Evolutionary conservation across 768 basidiomycete genomes (phyloP).

Genomic region (Nevesoporus exiguus): DNA sequence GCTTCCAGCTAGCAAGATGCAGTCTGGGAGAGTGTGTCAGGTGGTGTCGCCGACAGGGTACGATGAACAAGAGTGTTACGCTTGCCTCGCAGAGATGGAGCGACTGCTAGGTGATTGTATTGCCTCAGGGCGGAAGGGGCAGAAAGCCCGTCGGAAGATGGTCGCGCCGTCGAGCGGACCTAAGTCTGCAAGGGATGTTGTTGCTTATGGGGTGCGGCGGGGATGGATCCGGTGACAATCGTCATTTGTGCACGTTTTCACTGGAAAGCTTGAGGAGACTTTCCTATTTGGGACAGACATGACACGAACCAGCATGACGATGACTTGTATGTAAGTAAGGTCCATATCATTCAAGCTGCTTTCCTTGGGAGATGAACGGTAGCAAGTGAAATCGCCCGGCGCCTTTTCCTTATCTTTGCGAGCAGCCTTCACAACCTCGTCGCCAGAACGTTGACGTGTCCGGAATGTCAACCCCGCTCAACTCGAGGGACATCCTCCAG

Average conservation of each 20-base stretch:
- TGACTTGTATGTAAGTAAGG: not conserved
- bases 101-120: constrained; percentile 49
- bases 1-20: constrained; percentile 44
- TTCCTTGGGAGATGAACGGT: not conserved
- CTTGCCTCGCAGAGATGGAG: constrained; percentile 66
- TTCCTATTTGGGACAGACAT: constrained; percentile 14
- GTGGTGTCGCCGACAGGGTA: constrained; percentile 36
- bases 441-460: constrained; percentile 31
- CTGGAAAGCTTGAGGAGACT: not conserved
- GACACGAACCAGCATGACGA: not conserved
- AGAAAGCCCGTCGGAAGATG: constrained; percentile 37
- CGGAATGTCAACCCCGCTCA: constrained; percentile 43
- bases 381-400: not conserved
- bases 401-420: not conserved
- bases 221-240: constrained; percentile 51
- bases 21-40: constrained; percentile 17
- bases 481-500: constrained; percentile 54
- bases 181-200: constrained; percentile 55
- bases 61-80: constrained; percentile 66
- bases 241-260: not conserved
- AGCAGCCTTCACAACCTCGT: not conserved
- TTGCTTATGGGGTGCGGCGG: constrained; percentile 55
- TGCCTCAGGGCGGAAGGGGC: constrained; percentile 32
- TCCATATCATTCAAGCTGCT: not conserved
- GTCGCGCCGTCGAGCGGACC: constrained; percentile 16